These are phyloP conservation scores for Brassica balearica DNA, from an alignment of 441 rosid genomes.

Conservation along the genomic window DNA sequence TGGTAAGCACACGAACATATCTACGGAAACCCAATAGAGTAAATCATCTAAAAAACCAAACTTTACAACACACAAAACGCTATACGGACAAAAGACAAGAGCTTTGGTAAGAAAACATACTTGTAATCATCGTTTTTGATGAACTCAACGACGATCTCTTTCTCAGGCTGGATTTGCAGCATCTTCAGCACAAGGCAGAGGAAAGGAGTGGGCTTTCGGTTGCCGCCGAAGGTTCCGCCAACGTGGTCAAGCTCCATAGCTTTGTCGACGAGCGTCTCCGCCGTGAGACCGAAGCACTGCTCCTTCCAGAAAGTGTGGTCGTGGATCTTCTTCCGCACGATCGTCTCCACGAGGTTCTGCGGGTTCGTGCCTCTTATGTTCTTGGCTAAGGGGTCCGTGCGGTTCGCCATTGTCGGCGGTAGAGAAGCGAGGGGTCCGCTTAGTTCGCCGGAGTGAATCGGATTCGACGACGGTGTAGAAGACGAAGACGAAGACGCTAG, in stretches of 20 bases:
- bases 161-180: conserved; percentile 98
- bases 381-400: conserved; percentile 89
- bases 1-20: no score
- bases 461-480: not conserved
- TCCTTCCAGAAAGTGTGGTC: conserved; percentile 96
- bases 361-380: conserved; percentile 94
- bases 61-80: no score
- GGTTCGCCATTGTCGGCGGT: conserved; percentile 68
- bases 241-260: conserved; percentile 97
- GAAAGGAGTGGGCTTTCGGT: conserved; percentile 88
- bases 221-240: conserved; percentile 89
- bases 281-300: conserved; percentile 87
- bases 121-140: conserved; percentile 95
- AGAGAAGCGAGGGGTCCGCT: not conserved
- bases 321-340: conserved; percentile 74
- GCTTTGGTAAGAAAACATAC: conserved; percentile 39
- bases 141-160: conserved; percentile 92
- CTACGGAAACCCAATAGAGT: no score
- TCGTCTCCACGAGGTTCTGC: conserved; percentile 82
- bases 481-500: conserved; percentile 35
- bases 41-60: no score
- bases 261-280: conserved; percentile 94
- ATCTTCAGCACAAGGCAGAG: conserved; percentile 87
- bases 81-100: no score
- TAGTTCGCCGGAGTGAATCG: not conserved